These are phyloP conservation scores for Ricinus communis DNA, from an alignment of 345 rosid genomes.

Conservation along the genomic window DNA sequence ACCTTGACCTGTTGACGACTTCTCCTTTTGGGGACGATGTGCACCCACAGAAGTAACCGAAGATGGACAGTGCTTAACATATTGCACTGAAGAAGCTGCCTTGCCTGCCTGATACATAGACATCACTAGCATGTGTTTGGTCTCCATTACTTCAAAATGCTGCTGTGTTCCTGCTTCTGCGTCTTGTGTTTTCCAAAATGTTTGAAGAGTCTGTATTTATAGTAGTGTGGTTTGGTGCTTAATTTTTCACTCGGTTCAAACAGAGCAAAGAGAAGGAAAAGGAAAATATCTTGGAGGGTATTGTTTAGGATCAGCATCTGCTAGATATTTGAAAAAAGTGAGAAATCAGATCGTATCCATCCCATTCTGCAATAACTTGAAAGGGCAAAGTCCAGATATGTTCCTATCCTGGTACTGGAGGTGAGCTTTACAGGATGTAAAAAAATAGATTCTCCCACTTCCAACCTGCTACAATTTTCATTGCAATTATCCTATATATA, in stretches of 20 bases:
- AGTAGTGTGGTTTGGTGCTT: neutral
- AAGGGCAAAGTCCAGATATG: neutral
- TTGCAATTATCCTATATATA: too few species aligned
- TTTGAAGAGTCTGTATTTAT: neutral
- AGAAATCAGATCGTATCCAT: neutral
- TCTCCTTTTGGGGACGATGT: neutral
- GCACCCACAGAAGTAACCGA: too few species aligned
- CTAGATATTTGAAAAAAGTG: conserved; percentile 3
- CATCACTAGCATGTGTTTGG: conserved; percentile 9
- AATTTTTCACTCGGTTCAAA: too few species aligned
- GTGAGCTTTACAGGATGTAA: neutral
- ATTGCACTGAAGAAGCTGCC: conserved; percentile 8
- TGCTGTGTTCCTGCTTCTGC: neutral
- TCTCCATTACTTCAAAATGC: conserved; percentile 9
- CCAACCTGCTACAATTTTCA: too few species aligned
- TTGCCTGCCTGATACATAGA: conserved; percentile 10
- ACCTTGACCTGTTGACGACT: neutral
- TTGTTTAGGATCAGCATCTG: neutral
- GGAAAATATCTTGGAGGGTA: too few species aligned
- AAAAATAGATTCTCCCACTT: too few species aligned
- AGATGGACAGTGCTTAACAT: too few species aligned
- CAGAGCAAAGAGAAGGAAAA: too few species aligned
- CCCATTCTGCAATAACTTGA: neutral
- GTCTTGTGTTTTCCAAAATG: neutral
- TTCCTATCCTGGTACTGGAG: neutral